These are phyloP conservation scores for Aspergillus quadricinctus DNA, from an alignment of 2,329 filamentous ascomycete genomes.

Conservation along the genomic window DNA sequence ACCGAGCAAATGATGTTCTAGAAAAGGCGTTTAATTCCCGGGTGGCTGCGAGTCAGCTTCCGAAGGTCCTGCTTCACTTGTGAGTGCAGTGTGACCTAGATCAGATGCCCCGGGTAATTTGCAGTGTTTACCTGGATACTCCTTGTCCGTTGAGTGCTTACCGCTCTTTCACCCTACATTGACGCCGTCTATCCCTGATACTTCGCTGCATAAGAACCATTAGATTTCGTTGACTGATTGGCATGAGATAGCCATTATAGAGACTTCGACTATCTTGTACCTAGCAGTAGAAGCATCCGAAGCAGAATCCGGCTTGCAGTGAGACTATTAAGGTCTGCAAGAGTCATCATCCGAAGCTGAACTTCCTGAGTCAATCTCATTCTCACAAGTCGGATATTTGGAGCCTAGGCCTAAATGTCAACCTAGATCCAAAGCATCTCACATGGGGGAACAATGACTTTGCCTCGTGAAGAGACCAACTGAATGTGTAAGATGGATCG, in stretches of 20 bases:
- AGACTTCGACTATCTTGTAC: neutral
- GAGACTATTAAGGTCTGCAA: too few relatives aligned
- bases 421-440: neutral
- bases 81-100: constrained; percentile 2
- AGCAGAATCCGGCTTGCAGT: neutral
- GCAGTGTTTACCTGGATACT: neutral
- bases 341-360: too few relatives aligned
- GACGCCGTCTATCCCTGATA: neutral
- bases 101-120: constrained; percentile 1
- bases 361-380: neutral
- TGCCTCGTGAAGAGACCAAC: too few relatives aligned
- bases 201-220: neutral
- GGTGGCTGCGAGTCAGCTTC: neutral
- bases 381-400: neutral
- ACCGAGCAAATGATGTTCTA: neutral
- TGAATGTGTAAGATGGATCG: too few relatives aligned
- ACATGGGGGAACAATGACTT: too few relatives aligned
- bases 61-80: neutral
- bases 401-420: neutral
- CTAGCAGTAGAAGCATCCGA: neutral
- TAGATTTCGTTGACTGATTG: too few relatives aligned
- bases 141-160: neutral
- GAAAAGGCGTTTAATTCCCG: neutral
- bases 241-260: neutral
- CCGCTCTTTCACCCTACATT: neutral